Evolutionary conservation across 306 rosid genomes (phyloP).

Genomic region (Castanea mollissima): DNA sequence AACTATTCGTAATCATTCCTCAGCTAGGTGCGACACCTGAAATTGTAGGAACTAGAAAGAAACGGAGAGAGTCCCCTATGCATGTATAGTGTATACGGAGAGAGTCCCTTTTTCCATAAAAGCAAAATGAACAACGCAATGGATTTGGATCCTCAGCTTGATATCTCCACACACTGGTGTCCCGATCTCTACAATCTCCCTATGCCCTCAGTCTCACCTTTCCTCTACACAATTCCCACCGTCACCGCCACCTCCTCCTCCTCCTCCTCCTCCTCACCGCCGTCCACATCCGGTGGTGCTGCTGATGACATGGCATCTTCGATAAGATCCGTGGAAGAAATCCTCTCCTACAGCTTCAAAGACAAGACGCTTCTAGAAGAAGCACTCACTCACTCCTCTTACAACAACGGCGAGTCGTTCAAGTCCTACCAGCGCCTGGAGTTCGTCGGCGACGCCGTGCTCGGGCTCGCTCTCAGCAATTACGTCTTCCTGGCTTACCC

Average conservation of each 20-base stretch:
- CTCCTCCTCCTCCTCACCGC: neutral
- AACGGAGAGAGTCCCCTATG: too few species aligned
- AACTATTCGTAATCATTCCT: too few species aligned
- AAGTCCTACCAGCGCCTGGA: slow-evolving; percentile 68
- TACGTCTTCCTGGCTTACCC: slow-evolving; percentile 48
- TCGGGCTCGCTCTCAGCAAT: slow-evolving; percentile 48
- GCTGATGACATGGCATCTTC: slow-evolving; percentile 21
- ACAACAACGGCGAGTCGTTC: neutral
- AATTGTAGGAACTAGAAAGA: too few species aligned
- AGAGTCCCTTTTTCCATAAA: too few species aligned
- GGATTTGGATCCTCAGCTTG: too few species aligned
- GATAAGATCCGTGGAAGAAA: slow-evolving; percentile 32
- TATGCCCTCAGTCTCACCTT: too few species aligned
- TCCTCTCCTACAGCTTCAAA: slow-evolving; percentile 36
- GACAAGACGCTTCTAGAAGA: slow-evolving; percentile 60
- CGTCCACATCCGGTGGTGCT: neutral
- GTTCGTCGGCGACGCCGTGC: slow-evolving; percentile 65
- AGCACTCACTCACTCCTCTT: slow-evolving; percentile 74
- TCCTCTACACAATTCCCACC: neutral
- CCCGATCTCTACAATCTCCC: too few species aligned
- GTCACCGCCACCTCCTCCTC: neutral
- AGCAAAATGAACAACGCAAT: too few species aligned
- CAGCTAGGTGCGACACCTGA: too few species aligned
- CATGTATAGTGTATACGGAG: too few species aligned
- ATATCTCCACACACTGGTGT: too few species aligned